Conservation (phyloP, 2,329 filamentous ascomycete species). For the Celoporthe dispersa region DNA sequence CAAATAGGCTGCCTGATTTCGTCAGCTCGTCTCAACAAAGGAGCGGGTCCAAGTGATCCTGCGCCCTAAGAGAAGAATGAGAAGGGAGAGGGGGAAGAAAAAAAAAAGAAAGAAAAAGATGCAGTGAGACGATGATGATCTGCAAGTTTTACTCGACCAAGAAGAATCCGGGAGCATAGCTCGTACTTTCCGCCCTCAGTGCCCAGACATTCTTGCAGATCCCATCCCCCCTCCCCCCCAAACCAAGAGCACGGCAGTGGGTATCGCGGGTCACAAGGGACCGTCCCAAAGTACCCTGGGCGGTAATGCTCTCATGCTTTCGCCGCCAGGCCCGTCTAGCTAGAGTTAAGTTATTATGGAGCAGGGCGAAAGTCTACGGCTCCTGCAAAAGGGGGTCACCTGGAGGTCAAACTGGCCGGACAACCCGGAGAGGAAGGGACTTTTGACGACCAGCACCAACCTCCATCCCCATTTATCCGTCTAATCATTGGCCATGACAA, state of each 20-base stretch:
- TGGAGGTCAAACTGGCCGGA: background rate
- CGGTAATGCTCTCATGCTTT: background rate
- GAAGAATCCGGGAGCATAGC: background rate
- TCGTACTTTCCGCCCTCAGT: background rate
- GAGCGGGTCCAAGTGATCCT: background rate
- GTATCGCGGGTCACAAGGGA: background rate
- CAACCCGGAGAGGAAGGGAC: background rate
- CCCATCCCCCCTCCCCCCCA: background rate
- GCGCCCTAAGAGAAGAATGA: background rate
- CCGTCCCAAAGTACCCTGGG: background rate
- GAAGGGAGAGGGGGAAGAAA: background rate
- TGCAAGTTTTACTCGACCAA: background rate
- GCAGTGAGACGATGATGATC: background rate
- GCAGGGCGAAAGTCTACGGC: background rate
- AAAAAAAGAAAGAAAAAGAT: background rate
- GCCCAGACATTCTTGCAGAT: background rate
- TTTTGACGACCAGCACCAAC: background rate
- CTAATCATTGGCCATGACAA: background rate
- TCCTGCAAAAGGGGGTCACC: background rate
- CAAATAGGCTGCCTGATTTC: background rate
- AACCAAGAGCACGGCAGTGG: background rate
- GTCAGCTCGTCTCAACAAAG: background rate
- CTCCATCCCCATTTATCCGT: background rate
- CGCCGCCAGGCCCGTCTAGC: background rate
- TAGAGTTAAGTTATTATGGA: background rate